A percentile compares a stretch with the other conserved stretches of the same genome.
phyloP scores from a whole-genome alignment of 1,139 yeast species.

The Candida tropicalis region DNA sequence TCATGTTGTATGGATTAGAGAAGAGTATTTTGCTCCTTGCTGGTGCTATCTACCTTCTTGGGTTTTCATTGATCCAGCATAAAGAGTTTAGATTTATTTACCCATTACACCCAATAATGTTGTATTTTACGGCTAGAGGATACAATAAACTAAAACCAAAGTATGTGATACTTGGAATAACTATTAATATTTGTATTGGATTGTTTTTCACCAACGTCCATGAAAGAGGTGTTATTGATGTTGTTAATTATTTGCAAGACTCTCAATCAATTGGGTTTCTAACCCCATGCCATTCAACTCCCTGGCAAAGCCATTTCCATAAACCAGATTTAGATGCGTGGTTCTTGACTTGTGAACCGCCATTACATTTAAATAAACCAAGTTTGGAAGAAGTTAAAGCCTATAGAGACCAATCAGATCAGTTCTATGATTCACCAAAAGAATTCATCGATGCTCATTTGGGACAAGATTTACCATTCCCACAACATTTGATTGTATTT shows the following conservation, averaged over 20 bases:
- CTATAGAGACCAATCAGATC: slow-evolving; percentile 87
- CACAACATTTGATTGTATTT: slow-evolving; percentile 66
- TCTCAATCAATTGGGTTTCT: slow-evolving; percentile 67
- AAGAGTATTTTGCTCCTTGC: slow-evolving; percentile 71
- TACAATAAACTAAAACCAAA: slow-evolving; percentile 8
- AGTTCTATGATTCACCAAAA: slow-evolving; percentile 68
- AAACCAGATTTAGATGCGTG: slow-evolving; percentile 53
- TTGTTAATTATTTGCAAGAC: slow-evolving; percentile 53
- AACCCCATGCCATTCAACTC: slow-evolving; percentile 97
- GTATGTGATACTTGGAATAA: slow-evolving; percentile 17
- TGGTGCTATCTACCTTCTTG: slow-evolving; percentile 66
- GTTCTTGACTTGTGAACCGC: slow-evolving; percentile 94
- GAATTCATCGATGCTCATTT: slow-evolving; percentile 42
- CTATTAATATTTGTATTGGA: slow-evolving; percentile 49
- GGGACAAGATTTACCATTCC: slow-evolving; percentile 25
- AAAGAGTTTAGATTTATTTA: slow-evolving; percentile 92
- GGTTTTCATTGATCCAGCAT: slow-evolving; percentile 71
- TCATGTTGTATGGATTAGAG: slow-evolving; percentile 39
- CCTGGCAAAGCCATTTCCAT: slow-evolving; percentile 88
- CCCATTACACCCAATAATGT: slow-evolving; percentile 73
- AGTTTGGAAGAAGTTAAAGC: slow-evolving; percentile 27
- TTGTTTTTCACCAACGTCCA: slow-evolving; percentile 63
- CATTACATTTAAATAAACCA: slow-evolving; percentile 46
- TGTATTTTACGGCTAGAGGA: slow-evolving; percentile 17
- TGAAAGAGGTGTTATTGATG: slow-evolving; percentile 83